These are phyloP conservation scores for Blastobotrys muscicola DNA, from an alignment of 805 yeast species.

Conservation along the genomic window DNA sequence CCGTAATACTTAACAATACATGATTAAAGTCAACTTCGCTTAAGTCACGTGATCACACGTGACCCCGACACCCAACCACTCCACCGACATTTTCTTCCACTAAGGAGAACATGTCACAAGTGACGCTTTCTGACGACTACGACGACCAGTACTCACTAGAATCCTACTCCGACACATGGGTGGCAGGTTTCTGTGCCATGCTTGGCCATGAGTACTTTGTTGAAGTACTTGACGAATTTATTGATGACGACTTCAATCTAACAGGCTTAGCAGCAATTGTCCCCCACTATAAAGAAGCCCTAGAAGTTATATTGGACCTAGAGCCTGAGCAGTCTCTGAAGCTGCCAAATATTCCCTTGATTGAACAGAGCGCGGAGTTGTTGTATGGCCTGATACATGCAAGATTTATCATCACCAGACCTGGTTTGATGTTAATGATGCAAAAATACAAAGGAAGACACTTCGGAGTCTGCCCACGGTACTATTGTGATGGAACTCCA, in stretches of 20 bases:
- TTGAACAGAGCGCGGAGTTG: constrained; percentile 86
- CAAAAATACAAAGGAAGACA: constrained; percentile 81
- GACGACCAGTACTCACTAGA: constrained; percentile 15
- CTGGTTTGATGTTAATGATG: constrained; percentile 79
- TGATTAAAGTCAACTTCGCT: too few species aligned
- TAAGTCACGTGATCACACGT: too few species aligned
- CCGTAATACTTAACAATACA: too few species aligned
- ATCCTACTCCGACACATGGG: constrained; percentile 59
- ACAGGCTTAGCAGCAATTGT: constrained; percentile 82
- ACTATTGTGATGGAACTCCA: constrained; percentile 81
- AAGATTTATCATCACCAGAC: constrained; percentile 77
- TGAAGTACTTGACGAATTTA: constrained; percentile 83
- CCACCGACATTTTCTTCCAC: too few species aligned
- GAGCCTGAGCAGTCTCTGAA: constrained; percentile 52
- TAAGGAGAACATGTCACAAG: too few species aligned
- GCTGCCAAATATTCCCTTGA: constrained; percentile 59
- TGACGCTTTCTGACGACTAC: constrained; percentile 1
- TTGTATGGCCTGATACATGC: constrained; percentile 93
- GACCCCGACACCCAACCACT: too few species aligned
- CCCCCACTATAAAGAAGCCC: constrained; percentile 84
- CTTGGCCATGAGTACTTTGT: constrained; percentile 88
- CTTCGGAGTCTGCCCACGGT: constrained; percentile 89
- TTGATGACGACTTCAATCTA: constrained; percentile 92
- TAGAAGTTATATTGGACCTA: constrained; percentile 81
- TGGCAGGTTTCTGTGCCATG: constrained; percentile 64